These are phyloP conservation scores for Suhomyces xylopsoci DNA, from an alignment of 805 yeast species.

Conservation along the genomic window DNA sequence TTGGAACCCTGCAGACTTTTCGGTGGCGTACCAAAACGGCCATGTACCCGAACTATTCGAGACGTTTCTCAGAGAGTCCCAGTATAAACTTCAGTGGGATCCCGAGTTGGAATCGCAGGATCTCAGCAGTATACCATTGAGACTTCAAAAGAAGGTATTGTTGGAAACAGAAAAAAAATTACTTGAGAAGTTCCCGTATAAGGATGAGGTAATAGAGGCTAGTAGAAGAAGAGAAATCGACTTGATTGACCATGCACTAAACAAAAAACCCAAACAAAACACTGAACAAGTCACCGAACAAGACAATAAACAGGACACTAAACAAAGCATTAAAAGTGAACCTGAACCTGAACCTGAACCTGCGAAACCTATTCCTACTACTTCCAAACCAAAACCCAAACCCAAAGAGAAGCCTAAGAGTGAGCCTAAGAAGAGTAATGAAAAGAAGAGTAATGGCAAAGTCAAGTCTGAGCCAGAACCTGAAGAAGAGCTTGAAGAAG, in stretches of 20 bases:
- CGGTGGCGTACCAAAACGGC: constrained; percentile 12
- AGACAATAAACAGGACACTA: neutral
- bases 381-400: neutral
- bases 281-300: neutral
- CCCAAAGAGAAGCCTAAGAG: neutral
- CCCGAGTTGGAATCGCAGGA: constrained; percentile 20
- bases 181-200: constrained; percentile 35
- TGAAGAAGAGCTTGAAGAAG: neutral
- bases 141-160: constrained; percentile 38
- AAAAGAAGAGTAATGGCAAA: neutral
- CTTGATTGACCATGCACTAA: constrained; percentile 11
- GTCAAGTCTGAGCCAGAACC: neutral
- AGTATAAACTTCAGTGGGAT: constrained; percentile 33
- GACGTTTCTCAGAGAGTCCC: constrained; percentile 25
- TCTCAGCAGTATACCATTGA: constrained; percentile 33
- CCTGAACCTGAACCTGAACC: neutral
- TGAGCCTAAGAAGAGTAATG: neutral
- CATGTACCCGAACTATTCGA: constrained; percentile 34
- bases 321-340: neutral
- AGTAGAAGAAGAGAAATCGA: constrained; percentile 21
- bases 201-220: constrained; percentile 23
- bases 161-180: constrained; percentile 32
- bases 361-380: neutral
- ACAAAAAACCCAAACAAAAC: too few relatives aligned
- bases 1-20: constrained; percentile 55